phyloP scores from a whole-genome alignment of 1,139 yeast species.

The Casaregolazyma suthepensis region DNA sequence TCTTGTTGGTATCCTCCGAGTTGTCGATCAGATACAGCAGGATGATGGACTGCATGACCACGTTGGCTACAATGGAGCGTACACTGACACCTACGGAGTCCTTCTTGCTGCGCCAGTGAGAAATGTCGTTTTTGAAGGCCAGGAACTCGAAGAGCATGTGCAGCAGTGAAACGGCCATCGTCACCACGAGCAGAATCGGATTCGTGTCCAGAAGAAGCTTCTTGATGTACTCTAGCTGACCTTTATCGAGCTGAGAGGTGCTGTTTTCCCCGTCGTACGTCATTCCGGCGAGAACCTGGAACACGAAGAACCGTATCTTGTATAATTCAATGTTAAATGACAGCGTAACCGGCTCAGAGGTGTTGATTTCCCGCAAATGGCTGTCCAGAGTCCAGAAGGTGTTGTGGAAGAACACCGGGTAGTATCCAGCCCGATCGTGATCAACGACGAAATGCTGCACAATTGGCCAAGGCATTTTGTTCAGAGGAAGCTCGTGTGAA shows the following conservation, averaged over 20 bases:
- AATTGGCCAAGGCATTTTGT: conserved; percentile 25
- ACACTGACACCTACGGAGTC: conserved; percentile 38
- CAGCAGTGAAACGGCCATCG: conserved; percentile 33
- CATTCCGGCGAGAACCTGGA: conserved; percentile 29
- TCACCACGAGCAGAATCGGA: conserved; percentile 32
- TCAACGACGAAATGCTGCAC: conserved; percentile 16
- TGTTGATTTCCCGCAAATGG: conserved; percentile 33
- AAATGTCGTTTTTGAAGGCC: conserved; percentile 38
- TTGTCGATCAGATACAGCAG: conserved; percentile 36
- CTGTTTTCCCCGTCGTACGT: conserved; percentile 27
- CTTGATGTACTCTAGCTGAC: conserved; percentile 35
- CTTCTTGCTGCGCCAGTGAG: conserved; percentile 37
- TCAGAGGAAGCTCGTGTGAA: conserved; percentile 7
- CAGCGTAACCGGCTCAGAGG: conserved; percentile 20
- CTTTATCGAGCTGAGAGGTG: conserved; percentile 22
- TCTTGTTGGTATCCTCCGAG: conserved; percentile 36
- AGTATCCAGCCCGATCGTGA: conserved; percentile 20
- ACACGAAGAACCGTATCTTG: conserved; percentile 29
- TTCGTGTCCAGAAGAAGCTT: conserved; percentile 36
- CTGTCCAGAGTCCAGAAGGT: conserved; percentile 37
- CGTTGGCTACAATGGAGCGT: conserved; percentile 38
- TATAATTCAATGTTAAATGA: conserved; percentile 30
- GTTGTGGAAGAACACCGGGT: conserved; percentile 32
- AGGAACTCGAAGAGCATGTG: conserved; percentile 37
- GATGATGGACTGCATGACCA: conserved; percentile 37